A percentile compares a stretch with the other conserved stretches of the same genome.
phyloP scores from a whole-genome alignment of 139 green algal species.

The Marvania coccoides region DNA sequence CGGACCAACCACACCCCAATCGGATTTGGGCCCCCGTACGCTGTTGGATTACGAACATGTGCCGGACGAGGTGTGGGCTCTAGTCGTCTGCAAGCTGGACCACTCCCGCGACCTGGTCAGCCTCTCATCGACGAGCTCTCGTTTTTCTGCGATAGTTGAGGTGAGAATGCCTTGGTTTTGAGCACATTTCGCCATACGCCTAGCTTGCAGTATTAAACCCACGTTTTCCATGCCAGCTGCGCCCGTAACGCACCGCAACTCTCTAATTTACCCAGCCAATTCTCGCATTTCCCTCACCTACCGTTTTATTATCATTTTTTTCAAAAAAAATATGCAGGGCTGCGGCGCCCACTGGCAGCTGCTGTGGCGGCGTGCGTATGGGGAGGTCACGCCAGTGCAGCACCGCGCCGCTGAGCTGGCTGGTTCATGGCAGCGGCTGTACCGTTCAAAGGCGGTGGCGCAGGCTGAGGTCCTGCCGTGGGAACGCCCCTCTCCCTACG shows the following conservation, averaged over 20 bases:
- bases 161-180: background rate
- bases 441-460: conserved; percentile 10
- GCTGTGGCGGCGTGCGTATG: background rate
- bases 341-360: background rate
- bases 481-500: conserved; percentile 29
- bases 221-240: too few species aligned
- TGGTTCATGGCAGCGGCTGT: conserved; percentile 31
- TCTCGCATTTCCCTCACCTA: background rate
- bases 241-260: too few species aligned
- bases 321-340: background rate
- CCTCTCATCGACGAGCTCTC: background rate
- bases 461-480: conserved; percentile 23
- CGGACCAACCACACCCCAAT: background rate
- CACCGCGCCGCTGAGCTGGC: conserved; percentile 8
- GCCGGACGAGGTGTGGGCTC: background rate
- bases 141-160: background rate
- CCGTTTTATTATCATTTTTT: background rate
- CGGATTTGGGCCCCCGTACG: background rate
- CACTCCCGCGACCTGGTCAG: background rate
- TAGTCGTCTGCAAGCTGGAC: background rate
- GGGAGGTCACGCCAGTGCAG: background rate
- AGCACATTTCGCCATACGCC: too few species aligned
- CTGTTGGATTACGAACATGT: background rate
- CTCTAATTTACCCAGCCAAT: too few species aligned
- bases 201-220: too few species aligned